Conservation (phyloP, 2,329 filamentous ascomycete genomes). For the Ophiocordyceps camponoti-rufipedis region DNA sequence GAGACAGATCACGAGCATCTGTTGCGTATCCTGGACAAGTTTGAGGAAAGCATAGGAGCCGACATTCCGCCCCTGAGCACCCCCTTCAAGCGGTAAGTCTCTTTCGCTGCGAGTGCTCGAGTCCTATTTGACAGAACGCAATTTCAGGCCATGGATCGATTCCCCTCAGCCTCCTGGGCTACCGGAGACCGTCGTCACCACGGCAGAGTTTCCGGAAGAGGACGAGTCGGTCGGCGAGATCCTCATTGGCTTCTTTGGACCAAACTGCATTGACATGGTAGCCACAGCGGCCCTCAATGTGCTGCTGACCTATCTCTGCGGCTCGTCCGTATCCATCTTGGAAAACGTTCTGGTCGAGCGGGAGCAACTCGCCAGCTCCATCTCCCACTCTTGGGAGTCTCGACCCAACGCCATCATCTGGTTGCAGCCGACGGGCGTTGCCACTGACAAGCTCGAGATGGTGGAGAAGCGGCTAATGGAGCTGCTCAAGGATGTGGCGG, state of each 20-base stretch:
- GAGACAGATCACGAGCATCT: slow-evolving; percentile 73
- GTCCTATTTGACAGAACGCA: background rate
- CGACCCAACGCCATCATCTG: slow-evolving; percentile 71
- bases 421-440: slow-evolving; percentile 73
- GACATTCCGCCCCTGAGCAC: slow-evolving; percentile 59
- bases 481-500: slow-evolving; percentile 62
- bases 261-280: slow-evolving; percentile 54
- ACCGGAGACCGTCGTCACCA: slow-evolving; percentile 53
- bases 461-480: slow-evolving; percentile 78
- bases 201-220: slow-evolving; percentile 84
- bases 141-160: slow-evolving; percentile 61
- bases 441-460: slow-evolving; percentile 63
- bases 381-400: slow-evolving; percentile 62
- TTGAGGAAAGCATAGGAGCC: slow-evolving; percentile 72
- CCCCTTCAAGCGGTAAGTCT: slow-evolving; percentile 48
- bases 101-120: too few relatives aligned
- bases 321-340: slow-evolving; percentile 79
- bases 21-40: slow-evolving; percentile 64
- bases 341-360: slow-evolving; percentile 88
- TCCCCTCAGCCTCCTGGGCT: slow-evolving; percentile 62
- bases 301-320: slow-evolving; percentile 71
- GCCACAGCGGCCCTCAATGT: slow-evolving; percentile 59
- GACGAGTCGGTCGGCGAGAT: slow-evolving; percentile 89
- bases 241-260: slow-evolving; percentile 71
- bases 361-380: slow-evolving; percentile 76